Base-by-base conservation (phyloP, 768 basidiomycete species). In the Serpula lacrymans region DNA sequence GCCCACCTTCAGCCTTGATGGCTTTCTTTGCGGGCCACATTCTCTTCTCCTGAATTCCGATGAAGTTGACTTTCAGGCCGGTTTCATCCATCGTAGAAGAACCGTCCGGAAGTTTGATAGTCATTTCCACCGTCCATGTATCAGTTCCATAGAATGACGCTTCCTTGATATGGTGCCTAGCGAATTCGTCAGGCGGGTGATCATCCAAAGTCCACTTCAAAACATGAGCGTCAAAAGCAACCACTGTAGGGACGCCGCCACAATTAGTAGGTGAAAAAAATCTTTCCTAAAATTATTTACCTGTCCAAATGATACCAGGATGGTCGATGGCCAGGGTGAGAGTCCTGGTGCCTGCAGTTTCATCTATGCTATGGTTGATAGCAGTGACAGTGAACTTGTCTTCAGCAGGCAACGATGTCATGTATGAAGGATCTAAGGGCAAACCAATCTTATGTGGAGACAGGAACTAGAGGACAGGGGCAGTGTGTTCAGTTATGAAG, bases 161-260 rank as follows among this genome's bases (percentile, higher is more conserved):
- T 58, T 94, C 90, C 57, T 92, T 96, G 64, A 97, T 77, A 51
- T 92, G 88, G 54, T 98, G 95, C 6, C 92, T 75, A 6, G 75
- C 76, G 49, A 72, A 67, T 42, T 88, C 85, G 38, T 78, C 62
- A 0, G 90, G 88, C 1, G 95, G 92, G 40, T 79, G 76, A 46
- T 82, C 69, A 48, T 90, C 86, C 26, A 93, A 69, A 12, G 78
- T 81, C 94, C 94, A 97, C 39, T 75, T 63, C 6, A 94, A 60
- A 11, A 97, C 88, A 45, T 94, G 84, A 0, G 90, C 94, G 35
- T 94, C 87, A 54, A 98, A 96, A 0, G 92, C 86, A 39, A 98
- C 75, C 4, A 88, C 91, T 80, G 51, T 29, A 41, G 39, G 9
- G 28, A 35, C 24, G 22, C n/a, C n/a, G n/a, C 30, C 23, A 41